Percentiles rank a stretch among this genome's conserved stretches.
Evolutionary conservation across 495 filamentous ascomycete genomes (phyloP).

Genomic region (Jackrogersella multiformis): DNA sequence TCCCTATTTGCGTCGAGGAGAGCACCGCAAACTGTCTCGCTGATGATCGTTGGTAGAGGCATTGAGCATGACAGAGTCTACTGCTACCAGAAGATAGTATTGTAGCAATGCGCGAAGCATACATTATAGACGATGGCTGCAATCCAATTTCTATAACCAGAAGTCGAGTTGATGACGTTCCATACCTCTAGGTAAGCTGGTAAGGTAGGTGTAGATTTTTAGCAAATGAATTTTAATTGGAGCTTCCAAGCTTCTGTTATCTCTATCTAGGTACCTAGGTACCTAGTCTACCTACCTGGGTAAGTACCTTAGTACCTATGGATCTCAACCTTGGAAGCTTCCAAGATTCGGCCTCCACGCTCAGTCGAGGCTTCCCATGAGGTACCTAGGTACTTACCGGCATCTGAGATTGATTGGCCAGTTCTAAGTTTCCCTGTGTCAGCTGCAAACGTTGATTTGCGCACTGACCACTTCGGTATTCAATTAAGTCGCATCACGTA

Average conservation of each 20-base stretch:
- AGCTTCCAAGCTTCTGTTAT: background rate
- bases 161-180: conserved; percentile 2
- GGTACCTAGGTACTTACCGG: background rate
- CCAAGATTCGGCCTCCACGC: no score
- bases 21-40: background rate
- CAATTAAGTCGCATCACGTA: background rate
- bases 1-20: background rate
- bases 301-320: background rate
- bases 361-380: no score
- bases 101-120: conserved; percentile 9
- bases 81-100: conserved; percentile 10
- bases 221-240: background rate
- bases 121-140: conserved; percentile 7
- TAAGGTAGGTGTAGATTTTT: background rate
- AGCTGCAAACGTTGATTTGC: background rate
- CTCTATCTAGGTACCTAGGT: background rate
- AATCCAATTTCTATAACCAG: background rate
- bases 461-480: background rate
- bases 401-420: no score
- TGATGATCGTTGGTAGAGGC: conserved; percentile 24
- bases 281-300: background rate
- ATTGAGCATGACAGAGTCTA: conserved; percentile 24
- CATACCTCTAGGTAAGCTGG: background rate
- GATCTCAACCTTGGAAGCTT: background rate
- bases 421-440: background rate